Percentiles rank a stretch among this genome's conserved stretches.
These are phyloP conservation scores for Ceratocystis colombiana DNA, from an alignment of 2,329 filamentous ascomycete genomes.

Conservation along the genomic window DNA sequence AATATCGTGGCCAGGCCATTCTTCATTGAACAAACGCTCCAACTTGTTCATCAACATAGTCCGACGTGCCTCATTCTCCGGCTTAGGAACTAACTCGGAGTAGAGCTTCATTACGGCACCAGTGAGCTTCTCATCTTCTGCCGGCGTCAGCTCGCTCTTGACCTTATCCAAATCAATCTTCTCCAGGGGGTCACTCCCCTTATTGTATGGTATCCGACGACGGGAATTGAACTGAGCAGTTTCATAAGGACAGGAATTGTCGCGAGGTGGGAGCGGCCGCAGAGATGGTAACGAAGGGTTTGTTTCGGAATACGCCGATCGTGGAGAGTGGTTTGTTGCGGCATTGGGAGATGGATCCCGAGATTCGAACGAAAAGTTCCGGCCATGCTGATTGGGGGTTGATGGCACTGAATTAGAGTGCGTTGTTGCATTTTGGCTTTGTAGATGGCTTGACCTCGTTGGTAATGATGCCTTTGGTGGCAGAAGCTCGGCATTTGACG, in stretches of 20 bases:
- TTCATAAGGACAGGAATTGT: conserved; percentile 73
- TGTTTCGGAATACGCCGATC: conserved; percentile 82
- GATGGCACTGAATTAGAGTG: conserved; percentile 87
- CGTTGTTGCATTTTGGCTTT: conserved; percentile 29
- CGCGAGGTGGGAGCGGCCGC: conserved; percentile 50
- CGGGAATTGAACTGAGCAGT: conserved; percentile 71
- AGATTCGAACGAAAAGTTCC: conserved; percentile 71
- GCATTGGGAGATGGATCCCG: conserved; percentile 69
- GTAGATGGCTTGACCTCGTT: conserved; percentile 27
- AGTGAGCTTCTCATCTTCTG: conserved; percentile 65
- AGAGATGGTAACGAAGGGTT: conserved; percentile 62
- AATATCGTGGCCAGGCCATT: conserved; percentile 88
- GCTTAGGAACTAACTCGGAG: conserved; percentile 69
- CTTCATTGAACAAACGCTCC: conserved; percentile 73
- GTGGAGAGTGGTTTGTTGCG: conserved; percentile 69
- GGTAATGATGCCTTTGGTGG: conserved; percentile 27
- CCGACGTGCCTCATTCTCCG: conserved; percentile 66
- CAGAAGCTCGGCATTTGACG: conserved; percentile 35
- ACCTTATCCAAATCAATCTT: conserved; percentile 61
- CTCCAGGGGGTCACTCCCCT: conserved; percentile 70
- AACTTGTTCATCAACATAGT: conserved; percentile 73
- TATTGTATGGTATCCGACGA: conserved; percentile 81
- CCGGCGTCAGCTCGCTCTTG: conserved; percentile 57
- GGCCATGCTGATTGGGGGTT: conserved; percentile 79
- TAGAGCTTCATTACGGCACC: conserved; percentile 80